Base-by-base conservation (phyloP, 2,329 filamentous ascomycete genomes). In the Neopestalotiopsis clavispora region DNA sequence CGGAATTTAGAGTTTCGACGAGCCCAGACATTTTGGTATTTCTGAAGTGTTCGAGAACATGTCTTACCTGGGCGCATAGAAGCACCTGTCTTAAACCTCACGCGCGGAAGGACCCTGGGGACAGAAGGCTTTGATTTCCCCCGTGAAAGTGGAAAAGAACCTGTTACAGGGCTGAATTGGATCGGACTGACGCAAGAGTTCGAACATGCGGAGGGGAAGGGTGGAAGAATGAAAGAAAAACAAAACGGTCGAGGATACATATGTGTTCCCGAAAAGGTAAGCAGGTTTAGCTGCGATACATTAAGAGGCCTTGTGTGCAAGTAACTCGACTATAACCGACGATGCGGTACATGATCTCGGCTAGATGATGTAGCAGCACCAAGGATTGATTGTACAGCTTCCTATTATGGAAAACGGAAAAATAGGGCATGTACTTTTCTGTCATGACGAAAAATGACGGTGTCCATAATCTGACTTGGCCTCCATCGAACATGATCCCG, bases 1-100 rank as follows among this genome's bases (percentile, higher is more conserved):
- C 34, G 30, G 10, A 38, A 58, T 67, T 62, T 34, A 68, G 66
- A 28, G 23, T 28, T 61, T 61, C 56, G 6, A 20, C 45, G 45
- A 52, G 45, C 45, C n/a, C 45, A 52, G 45, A 52, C 45, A 52
- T 52, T 52, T 52, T 20, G n/a, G 20, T 23, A 7, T 52, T 52
- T 52, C 45, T 38, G 45, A 52, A 52, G 45, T 17, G 45, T 52
- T 52, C 45, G 45, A 52, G 45, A 52, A 52, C 45, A 34, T 59
- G 57, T 59, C 57, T 59, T 23, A 59, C 57, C 23, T 34, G 30
- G 17, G 20, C 30, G 23, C 9, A 34, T 14, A 59, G 28, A 23
- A 28, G 17, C 57, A 17, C 9, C 6, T 23, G 30, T 20, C 30
- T 23, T 59, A 13, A 28, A 14, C 9, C 23, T 9, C 57, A 34